Percentiles rank a stretch among this genome's conserved stretches.
These are phyloP conservation scores for Ceratonia siliqua DNA, from an alignment of 306 rosid genomes.

Conservation along the genomic window DNA sequence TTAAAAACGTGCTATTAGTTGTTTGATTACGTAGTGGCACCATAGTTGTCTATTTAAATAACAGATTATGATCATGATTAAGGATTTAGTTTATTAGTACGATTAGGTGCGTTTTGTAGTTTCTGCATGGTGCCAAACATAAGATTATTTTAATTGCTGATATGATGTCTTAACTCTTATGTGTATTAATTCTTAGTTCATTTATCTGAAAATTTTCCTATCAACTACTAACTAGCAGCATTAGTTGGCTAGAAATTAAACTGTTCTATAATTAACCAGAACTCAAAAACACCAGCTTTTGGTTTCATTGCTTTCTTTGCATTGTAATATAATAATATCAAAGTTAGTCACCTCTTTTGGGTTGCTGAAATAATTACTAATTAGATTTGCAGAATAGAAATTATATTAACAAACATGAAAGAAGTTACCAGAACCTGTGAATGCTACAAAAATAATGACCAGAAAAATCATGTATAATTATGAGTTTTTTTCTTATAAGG, in stretches of 20 bases:
- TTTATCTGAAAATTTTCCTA: no score
- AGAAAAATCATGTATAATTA: neutral
- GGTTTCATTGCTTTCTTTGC: conserved; percentile 21
- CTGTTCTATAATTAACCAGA: neutral
- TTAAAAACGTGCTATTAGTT: conserved; percentile 24
- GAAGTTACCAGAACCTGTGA: neutral
- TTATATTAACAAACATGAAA: neutral
- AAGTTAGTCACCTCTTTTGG: neutral
- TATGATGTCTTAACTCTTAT: neutral
- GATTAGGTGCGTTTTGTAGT: neutral
- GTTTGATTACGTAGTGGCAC: conserved; percentile 18
- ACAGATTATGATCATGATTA: neutral
- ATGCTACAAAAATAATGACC: neutral
- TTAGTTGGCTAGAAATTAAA: neutral
- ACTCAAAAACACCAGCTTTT: no score
- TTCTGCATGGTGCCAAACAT: neutral
- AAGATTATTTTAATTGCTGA: neutral
- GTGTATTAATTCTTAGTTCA: no score
- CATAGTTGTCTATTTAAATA: neutral
- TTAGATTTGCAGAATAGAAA: neutral
- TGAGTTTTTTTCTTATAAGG: neutral
- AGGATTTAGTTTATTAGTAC: neutral
- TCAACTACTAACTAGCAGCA: neutral
- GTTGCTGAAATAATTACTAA: neutral
- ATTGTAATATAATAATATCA: conserved; percentile 1